Percentiles rank a stretch among this genome's conserved stretches.
Conservation (phyloP, 768 basidiomycete species). For the Pisolithus tinctorius region DNA sequence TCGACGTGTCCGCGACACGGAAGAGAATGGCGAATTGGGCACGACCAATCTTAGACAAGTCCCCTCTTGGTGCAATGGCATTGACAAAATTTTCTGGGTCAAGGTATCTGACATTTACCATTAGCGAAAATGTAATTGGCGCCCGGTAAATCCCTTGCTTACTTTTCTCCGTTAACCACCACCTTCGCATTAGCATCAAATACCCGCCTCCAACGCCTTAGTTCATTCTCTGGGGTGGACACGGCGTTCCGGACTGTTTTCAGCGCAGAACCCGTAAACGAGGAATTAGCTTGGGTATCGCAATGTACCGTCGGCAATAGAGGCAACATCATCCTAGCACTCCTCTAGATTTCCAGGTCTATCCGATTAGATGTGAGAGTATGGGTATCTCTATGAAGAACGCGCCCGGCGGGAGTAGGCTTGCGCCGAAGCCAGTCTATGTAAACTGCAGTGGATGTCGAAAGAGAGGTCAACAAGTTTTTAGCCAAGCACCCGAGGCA, state of each 20-base stretch:
- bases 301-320: slow-evolving; percentile 47
- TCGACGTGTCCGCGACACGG: slow-evolving; percentile 75
- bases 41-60: slow-evolving; percentile 80
- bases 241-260: slow-evolving; percentile 63
- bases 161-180: slow-evolving; percentile 76
- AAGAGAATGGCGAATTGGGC: slow-evolving; percentile 88
- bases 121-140: slow-evolving; percentile 4
- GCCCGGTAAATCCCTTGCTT: slow-evolving; percentile 27
- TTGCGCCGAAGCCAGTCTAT: slow-evolving; percentile 8
- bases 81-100: slow-evolving; percentile 87
- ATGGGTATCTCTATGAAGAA: slow-evolving; percentile 30
- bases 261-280: slow-evolving; percentile 47
- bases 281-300: slow-evolving; percentile 37
- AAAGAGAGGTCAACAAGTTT: slow-evolving; percentile 1
- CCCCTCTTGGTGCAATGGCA: slow-evolving; percentile 85
- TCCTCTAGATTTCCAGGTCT: slow-evolving; percentile 9
- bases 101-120: slow-evolving; percentile 55
- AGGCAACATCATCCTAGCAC: slow-evolving; percentile 29
- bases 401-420: slow-evolving; percentile 14
- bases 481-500: slow-evolving; percentile 1
- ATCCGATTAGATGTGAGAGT: slow-evolving; percentile 25
- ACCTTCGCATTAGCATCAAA: slow-evolving; percentile 81
- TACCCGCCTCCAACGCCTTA: slow-evolving; percentile 81
- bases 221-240: slow-evolving; percentile 70
- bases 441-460: background rate